Percentiles rank a stretch among this genome's conserved stretches.
These are phyloP conservation scores for Acacia melanoxylon DNA, from an alignment of 306 rosid genomes.

Conservation along the genomic window DNA sequence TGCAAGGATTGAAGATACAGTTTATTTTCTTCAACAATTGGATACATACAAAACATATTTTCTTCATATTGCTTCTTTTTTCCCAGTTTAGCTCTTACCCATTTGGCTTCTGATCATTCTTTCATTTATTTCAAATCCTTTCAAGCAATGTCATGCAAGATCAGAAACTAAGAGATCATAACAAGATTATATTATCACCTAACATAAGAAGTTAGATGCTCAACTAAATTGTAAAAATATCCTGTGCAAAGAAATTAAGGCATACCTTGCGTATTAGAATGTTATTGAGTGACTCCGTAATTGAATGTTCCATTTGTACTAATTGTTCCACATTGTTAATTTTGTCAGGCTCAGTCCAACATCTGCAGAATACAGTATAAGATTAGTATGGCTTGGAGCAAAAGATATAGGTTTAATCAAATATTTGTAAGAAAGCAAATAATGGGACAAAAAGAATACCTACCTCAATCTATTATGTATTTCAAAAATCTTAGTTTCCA, in stretches of 20 bases:
- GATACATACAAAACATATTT: not conserved
- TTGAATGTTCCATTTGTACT: conserved; percentile 66
- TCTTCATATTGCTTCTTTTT: not conserved
- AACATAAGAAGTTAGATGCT: conserved; percentile 5
- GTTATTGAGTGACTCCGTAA: conserved; percentile 57
- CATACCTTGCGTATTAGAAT: conserved; percentile 61
- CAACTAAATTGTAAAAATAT: not conserved
- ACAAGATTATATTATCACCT: not conserved
- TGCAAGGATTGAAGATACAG: not conserved
- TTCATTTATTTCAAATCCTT: not conserved
- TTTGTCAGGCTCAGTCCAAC: conserved; percentile 58
- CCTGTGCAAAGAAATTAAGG: conserved; percentile 2
- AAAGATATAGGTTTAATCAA: conserved; percentile 7
- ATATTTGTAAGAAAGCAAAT: conserved; percentile 2
- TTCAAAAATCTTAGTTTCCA: conserved; percentile 51
- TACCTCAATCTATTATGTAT: conserved; percentile 64
- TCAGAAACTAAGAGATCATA: not conserved
- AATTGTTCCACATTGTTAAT: conserved; percentile 62
- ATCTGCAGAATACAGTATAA: conserved; percentile 50
- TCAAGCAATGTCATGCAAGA: not conserved
- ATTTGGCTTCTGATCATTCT: not conserved
- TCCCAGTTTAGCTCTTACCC: not conserved
- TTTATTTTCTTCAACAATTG: not conserved
- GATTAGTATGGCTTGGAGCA: conserved; percentile 15
- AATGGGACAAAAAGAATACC: not conserved